Evolutionary conservation across 2,329 filamentous ascomycete species (phyloP).

Genomic region (Penicillium sp.): DNA sequence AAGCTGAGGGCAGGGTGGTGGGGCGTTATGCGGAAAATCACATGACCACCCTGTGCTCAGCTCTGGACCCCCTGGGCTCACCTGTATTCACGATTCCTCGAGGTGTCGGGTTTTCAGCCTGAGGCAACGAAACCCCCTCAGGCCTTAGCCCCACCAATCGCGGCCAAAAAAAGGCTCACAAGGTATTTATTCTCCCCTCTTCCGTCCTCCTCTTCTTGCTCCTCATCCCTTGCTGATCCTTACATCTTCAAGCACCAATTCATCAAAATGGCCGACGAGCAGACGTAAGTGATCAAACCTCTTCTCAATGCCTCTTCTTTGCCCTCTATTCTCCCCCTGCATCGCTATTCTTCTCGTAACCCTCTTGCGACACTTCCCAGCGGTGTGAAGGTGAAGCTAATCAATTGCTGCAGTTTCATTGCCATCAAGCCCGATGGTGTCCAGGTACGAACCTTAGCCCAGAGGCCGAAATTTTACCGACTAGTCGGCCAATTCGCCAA

Average conservation of each 20-base stretch:
- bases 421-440: constrained; percentile 99
- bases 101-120: constrained; percentile 7
- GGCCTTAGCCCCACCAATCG: constrained; percentile 27
- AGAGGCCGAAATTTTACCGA: background rate
- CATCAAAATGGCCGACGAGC: constrained; percentile 73
- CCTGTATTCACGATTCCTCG: background rate
- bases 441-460: constrained; percentile 67
- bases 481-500: constrained; percentile 5
- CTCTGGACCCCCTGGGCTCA: no score
- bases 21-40: no score
- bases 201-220: constrained; percentile 19
- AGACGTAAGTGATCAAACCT: constrained; percentile 68
- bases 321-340: background rate
- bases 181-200: constrained; percentile 28
- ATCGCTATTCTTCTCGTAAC: constrained; percentile 12
- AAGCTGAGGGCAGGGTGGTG: no score
- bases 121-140: constrained; percentile 9
- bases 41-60: no score
- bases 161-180: constrained; percentile 46
- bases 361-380: constrained; percentile 17
- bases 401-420: constrained; percentile 76
- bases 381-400: constrained; percentile 33
- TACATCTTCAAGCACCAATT: constrained; percentile 27
- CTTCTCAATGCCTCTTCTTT: constrained; percentile 12
- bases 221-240: constrained; percentile 27